These are phyloP conservation scores for Aspergillus fumigatus DNA, from an alignment of 2,329 filamentous ascomycete genomes.

Conservation along the genomic window DNA sequence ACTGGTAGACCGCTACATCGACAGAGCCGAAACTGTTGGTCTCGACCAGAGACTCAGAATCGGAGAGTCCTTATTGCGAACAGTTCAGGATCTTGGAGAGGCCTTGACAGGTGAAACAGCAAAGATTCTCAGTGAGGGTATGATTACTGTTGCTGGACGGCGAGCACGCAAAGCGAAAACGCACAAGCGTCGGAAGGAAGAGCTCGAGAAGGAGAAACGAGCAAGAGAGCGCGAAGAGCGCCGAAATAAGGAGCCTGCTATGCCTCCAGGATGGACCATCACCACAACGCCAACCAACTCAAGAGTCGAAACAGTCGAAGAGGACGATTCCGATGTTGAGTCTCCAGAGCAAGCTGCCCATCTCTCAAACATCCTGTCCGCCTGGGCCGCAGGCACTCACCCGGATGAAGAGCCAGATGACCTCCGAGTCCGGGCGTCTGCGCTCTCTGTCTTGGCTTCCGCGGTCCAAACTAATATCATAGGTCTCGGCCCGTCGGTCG, in stretches of 20 bases:
- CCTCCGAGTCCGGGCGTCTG: constrained; percentile 40
- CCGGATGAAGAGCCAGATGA: constrained; percentile 40
- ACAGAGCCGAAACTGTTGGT: constrained; percentile 31
- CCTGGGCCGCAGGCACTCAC: constrained; percentile 37
- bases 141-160: constrained; percentile 38
- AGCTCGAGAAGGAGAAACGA: constrained; percentile 24
- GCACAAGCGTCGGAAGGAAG: constrained; percentile 25
- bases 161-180: constrained; percentile 34
- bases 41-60: constrained; percentile 40
- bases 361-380: constrained; percentile 35
- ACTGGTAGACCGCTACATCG: constrained; percentile 38
- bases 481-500: constrained; percentile 32
- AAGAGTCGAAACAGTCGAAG: constrained; percentile 12
- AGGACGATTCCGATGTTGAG: constrained; percentile 32
- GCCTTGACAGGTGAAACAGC: constrained; percentile 35
- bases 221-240: constrained; percentile 26
- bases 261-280: constrained; percentile 29
- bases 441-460: constrained; percentile 40
- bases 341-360: constrained; percentile 30
- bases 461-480: constrained; percentile 38
- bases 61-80: constrained; percentile 39
- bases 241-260: constrained; percentile 18
- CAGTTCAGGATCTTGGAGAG: constrained; percentile 38
- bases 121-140: constrained; percentile 34
- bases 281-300: constrained; percentile 10